phyloP scores from a whole-genome alignment of 148 eudicot genomes.

The Talinum fruticosum region DNA sequence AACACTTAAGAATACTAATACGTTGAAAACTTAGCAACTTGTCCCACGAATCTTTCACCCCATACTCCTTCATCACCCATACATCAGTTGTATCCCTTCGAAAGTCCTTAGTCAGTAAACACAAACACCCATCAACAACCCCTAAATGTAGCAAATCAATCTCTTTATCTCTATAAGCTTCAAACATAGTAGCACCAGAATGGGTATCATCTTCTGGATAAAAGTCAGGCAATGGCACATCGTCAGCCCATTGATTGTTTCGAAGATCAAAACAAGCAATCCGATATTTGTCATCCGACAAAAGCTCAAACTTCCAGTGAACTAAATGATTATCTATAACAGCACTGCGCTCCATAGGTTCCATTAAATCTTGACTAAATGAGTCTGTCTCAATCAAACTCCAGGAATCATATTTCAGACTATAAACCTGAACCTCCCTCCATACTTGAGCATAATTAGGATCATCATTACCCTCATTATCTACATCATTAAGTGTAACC shows the following conservation, averaged over 20 bases:
- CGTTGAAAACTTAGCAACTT: slow-evolving; percentile 2
- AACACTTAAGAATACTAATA: background rate
- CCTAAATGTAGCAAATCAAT: background rate
- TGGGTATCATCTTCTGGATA: background rate
- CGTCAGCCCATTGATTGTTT: background rate
- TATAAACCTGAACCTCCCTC: background rate
- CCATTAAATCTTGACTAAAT: background rate
- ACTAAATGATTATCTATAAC: slow-evolving; percentile 11
- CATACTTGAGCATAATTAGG: background rate
- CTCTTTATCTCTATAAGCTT: background rate
- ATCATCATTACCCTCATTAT: background rate
- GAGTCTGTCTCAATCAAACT: background rate
- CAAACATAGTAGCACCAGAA: background rate
- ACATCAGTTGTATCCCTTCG: background rate
- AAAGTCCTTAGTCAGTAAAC: background rate
- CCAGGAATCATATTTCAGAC: background rate
- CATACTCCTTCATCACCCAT: slow-evolving; percentile 28
- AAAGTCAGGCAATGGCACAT: slow-evolving; percentile 7
- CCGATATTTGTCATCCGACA: background rate
- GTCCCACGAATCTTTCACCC: slow-evolving; percentile 23
- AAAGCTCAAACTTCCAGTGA: slow-evolving; percentile 14
- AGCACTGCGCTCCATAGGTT: background rate
- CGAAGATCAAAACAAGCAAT: slow-evolving; percentile 9
- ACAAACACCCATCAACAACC: slow-evolving; percentile 20
- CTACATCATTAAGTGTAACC: background rate